Percentiles rank a stretch among this genome's conserved stretches.
These are phyloP conservation scores for Diplodia intermedia DNA, from an alignment of 2,329 filamentous ascomycete species.

Conservation along the genomic window DNA sequence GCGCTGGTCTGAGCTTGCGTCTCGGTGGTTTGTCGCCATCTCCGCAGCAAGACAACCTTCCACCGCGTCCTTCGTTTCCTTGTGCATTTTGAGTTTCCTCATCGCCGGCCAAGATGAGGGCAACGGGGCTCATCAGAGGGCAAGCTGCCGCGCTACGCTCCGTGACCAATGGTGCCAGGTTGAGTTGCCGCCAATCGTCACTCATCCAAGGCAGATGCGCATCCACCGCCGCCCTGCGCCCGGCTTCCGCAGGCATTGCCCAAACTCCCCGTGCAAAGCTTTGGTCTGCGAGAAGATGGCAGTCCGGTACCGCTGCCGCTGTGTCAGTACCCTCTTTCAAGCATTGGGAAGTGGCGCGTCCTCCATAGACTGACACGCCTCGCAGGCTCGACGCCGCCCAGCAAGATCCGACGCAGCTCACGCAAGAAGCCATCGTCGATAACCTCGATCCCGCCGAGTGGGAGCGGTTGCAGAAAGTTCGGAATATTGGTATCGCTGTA, in stretches of 20 bases:
- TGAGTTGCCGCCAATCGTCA: conserved; percentile 24
- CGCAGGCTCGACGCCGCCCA: conserved; percentile 60
- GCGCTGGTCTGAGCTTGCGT: conserved; percentile 20
- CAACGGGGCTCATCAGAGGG: conserved; percentile 28
- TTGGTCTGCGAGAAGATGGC: conserved; percentile 41
- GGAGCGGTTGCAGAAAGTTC: conserved; percentile 77
- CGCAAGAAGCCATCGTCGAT: conserved; percentile 72
- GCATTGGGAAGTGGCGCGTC: conserved; percentile 11
- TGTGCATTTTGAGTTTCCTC: conserved; percentile 8
- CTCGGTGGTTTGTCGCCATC: conserved; percentile 28
- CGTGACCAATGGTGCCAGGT: conserved; percentile 23
- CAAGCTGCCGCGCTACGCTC: conserved; percentile 28
- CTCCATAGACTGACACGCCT: conserved; percentile 9
- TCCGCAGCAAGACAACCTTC: conserved; percentile 23
- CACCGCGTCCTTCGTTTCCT: conserved; percentile 19
- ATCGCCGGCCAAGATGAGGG: conserved; percentile 29
- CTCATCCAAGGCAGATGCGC: conserved; percentile 30
- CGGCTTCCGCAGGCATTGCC: conserved; percentile 16
- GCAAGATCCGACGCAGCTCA: conserved; percentile 62
- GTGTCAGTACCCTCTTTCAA: conserved; percentile 42
- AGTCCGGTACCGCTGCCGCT: conserved; percentile 45
- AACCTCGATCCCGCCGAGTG: conserved; percentile 83
- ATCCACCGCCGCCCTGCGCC: conserved; percentile 23
- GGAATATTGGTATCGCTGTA: conserved; percentile 98
- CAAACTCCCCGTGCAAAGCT: conserved; percentile 16